Conservation (phyloP, 2,329 filamentous ascomycete species). For the Stemphylium vesicarium region DNA sequence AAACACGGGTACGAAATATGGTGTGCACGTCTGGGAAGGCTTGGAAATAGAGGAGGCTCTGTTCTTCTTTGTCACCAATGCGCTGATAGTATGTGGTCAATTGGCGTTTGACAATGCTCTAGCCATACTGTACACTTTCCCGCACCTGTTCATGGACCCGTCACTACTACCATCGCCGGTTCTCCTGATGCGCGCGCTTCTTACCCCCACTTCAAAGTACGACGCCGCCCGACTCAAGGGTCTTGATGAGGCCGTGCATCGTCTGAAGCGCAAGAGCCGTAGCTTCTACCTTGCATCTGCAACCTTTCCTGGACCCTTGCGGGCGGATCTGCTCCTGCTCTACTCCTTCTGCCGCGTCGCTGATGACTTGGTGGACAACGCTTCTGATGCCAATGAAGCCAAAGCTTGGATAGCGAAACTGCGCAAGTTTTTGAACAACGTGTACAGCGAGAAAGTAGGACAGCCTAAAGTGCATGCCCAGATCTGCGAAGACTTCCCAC, state of each 20-base stretch:
- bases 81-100: conserved; percentile 71
- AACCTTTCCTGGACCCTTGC: conserved; percentile 70
- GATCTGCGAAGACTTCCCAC: conserved; percentile 60
- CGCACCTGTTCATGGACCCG: conserved; percentile 60
- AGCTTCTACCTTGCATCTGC: conserved; percentile 77
- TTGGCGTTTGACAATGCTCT: conserved; percentile 73
- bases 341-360: conserved; percentile 78
- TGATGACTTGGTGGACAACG: conserved; percentile 75
- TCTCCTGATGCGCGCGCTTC: conserved; percentile 61
- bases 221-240: conserved; percentile 64
- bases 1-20: conserved; percentile 70
- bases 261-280: conserved; percentile 69
- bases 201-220: conserved; percentile 58
- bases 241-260: conserved; percentile 64
- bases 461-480: conserved; percentile 34
- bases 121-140: conserved; percentile 69
- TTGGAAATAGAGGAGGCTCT: conserved; percentile 76
- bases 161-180: conserved; percentile 58
- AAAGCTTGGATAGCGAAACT: conserved; percentile 65
- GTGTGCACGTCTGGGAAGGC: conserved; percentile 66
- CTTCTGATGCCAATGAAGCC: conserved; percentile 60
- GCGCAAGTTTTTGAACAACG: conserved; percentile 62
- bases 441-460: conserved; percentile 49
- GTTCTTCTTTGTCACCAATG: conserved; percentile 75
- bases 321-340: conserved; percentile 71